Conservation (phyloP, 1,139 yeast genomes). For the Eremothecium sinecaudum region DNA sequence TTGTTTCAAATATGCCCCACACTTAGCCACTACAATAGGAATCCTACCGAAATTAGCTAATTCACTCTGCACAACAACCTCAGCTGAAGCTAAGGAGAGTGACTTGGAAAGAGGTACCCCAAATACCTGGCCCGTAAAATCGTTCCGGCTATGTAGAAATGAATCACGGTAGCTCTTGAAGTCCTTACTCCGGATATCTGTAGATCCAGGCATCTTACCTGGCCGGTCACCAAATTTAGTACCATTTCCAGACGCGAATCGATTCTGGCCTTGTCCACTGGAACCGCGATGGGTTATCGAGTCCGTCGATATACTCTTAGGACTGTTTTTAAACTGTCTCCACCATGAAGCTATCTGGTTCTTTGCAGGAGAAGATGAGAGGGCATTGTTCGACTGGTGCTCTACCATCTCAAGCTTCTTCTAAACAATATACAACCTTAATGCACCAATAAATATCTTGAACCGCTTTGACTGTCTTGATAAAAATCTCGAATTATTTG, state of each 20-base stretch:
- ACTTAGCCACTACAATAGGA: constrained; percentile 72
- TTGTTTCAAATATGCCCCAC: constrained; percentile 77
- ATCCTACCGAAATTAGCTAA: constrained; percentile 30
- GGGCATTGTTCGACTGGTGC: constrained; percentile 1
- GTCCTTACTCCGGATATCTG: background rate
- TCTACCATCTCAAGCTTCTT: no score
- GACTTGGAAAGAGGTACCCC: constrained; percentile 76
- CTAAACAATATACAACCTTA: no score
- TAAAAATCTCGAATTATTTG: no score
- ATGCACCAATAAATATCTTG: no score
- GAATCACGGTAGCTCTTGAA: constrained; percentile 23
- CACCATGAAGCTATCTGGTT: constrained; percentile 34
- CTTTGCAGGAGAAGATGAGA: constrained; percentile 12
- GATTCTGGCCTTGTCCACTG: background rate
- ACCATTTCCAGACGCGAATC: background rate
- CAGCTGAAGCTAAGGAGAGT: constrained; percentile 50
- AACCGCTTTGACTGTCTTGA: no score
- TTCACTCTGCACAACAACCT: constrained; percentile 31
- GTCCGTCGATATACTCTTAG: constrained; percentile 26
- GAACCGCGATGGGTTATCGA: constrained; percentile 12
- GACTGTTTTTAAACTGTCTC: constrained; percentile 35
- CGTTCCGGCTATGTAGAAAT: constrained; percentile 26
- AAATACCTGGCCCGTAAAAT: constrained; percentile 46
- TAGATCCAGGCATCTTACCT: background rate
- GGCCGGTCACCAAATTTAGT: constrained; percentile 1